Base-by-base conservation (phyloP, 371 early-diverging fungal species). In the Mucor indicus region DNA sequence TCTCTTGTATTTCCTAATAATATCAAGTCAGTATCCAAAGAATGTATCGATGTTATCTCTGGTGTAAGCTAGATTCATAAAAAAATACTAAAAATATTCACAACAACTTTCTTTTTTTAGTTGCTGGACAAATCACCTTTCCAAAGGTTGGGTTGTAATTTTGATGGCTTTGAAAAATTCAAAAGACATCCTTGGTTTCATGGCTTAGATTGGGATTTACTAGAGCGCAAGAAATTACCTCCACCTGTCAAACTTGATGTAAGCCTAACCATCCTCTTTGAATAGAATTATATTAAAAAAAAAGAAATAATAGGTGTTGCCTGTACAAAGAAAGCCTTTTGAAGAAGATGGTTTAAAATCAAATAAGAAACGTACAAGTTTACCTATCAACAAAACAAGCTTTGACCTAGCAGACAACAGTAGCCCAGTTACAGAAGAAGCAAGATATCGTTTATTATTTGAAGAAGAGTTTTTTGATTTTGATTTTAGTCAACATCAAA, bases 151-250 rank as follows among this genome's bases (percentile, higher is more conserved):
- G 83, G 83, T 0, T 74, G 71, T 41, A 72, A 72, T 30, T 44
- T 62, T 0, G 65, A 72, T 32, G 81, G 79, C 13, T 48, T 73
- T 23, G 62, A 79, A 39, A 69, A 65, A 6, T 65, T 86, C 48
- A 82, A 78, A 46, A 47, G 48, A 2, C 85, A 86, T 53, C 74
- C 82, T 27, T 86, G 79, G 75, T 86, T 85, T 49, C 29, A 53
- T 22, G 76, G 68, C 15, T 52, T 84, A 23, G 78, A 82, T 31
- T 87, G 84, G 84, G 70, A 67, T 41, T 58, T 66, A 42, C 53
- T 87, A 10, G 69, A 66, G 16, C 42, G 65, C 15, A 84, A 85
- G 46, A 64, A 75, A 38, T 66, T 73, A 11, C 50, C 38, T 2
- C 80, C 87, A 24, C 84, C 85, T 5, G 77, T 79, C 41, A 23